Percentiles rank a stretch among this genome's conserved stretches.
Conservation (phyloP, 2,329 filamentous ascomycete genomes). For the Diaporthe longicolla region DNA sequence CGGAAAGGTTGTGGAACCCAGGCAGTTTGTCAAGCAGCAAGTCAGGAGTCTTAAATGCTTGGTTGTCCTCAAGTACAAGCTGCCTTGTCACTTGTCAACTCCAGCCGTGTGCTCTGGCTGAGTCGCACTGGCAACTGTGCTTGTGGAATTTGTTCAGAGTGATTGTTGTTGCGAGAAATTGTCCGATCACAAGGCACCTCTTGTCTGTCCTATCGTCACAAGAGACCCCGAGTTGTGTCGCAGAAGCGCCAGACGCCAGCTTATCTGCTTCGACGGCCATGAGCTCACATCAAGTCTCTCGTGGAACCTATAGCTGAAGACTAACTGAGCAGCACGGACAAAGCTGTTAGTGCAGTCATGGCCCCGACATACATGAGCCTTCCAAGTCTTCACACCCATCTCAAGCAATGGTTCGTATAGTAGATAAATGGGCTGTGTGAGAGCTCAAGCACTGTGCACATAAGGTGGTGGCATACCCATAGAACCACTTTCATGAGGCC, state of each 20-base stretch:
- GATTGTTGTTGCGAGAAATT: background rate
- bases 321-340: background rate
- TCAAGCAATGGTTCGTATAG: too few relatives aligned
- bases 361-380: background rate
- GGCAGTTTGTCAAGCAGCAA: background rate
- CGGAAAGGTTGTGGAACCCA: background rate
- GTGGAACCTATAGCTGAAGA: background rate
- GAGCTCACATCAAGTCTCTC: background rate
- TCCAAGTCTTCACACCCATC: background rate
- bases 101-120: too few relatives aligned
- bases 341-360: background rate
- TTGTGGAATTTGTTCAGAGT: background rate
- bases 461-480: background rate
- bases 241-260: background rate
- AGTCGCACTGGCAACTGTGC: background rate
- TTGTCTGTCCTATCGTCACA: too few relatives aligned
- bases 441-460: background rate
- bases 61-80: too few relatives aligned
- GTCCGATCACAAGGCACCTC: background rate
- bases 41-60: background rate
- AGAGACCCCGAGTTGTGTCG: background rate
- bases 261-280: background rate
- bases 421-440: background rate
- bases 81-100: too few relatives aligned
- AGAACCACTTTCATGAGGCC: background rate